Conservation (phyloP, 352 stramenopile genomes). For the Globisporangium polare region DNA sequence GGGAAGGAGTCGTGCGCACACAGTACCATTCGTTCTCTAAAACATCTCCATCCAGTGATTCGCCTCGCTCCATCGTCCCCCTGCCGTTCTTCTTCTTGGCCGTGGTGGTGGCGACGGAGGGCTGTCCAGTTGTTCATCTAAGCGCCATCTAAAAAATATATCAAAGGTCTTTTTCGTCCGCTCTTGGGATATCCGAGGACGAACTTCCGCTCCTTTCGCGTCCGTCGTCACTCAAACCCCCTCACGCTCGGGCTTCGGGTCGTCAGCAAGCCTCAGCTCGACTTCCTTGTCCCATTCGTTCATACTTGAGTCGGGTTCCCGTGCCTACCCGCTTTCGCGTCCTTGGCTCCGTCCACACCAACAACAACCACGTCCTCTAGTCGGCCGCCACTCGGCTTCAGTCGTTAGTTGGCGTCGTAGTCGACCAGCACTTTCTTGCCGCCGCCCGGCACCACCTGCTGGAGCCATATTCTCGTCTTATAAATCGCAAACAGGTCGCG, state of each 20-base stretch:
- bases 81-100: background rate
- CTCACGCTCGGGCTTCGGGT: background rate
- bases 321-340: background rate
- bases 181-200: background rate
- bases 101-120: background rate
- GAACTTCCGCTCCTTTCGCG: background rate
- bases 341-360: background rate
- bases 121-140: background rate
- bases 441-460: slow-evolving; percentile 88
- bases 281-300: background rate
- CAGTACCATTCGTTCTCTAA: slow-evolving; percentile 33
- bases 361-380: no score
- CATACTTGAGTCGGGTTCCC: background rate
- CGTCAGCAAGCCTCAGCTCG: no score
- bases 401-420: slow-evolving; percentile 53
- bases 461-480: slow-evolving; percentile 98
- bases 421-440: slow-evolving; percentile 68
- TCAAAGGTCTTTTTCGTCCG: background rate
- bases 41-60: slow-evolving; percentile 38
- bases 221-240: background rate
- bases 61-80: slow-evolving; percentile 8
- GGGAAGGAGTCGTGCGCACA: slow-evolving; percentile 2
- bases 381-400: no score
- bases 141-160: slow-evolving; percentile 12
- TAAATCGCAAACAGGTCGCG: slow-evolving; percentile 98